Evolutionary conservation across 768 basidiomycete species (phyloP).

Genomic region (Termitomyces titanicus): DNA sequence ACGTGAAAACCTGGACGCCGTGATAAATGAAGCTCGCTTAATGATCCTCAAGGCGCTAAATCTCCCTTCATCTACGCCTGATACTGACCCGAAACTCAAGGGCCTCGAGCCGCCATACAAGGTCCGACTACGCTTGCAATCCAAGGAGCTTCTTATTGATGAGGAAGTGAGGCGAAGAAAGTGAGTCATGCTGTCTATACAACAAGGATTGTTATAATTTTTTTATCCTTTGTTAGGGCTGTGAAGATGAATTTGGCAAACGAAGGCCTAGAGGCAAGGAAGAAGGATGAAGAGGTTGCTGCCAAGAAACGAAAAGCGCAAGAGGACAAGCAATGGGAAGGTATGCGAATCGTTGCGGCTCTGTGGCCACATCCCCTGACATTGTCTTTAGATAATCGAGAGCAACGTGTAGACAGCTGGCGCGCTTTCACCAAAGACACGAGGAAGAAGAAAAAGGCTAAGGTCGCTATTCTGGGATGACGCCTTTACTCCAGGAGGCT

Average conservation of each 20-base stretch:
- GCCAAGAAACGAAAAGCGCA: conserved; percentile 83
- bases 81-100: conserved; percentile 56
- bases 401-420: conserved; percentile 85
- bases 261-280: conserved; percentile 88
- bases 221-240: conserved; percentile 44
- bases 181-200: conserved; percentile 37
- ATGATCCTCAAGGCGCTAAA: conserved; percentile 60
- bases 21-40: conserved; percentile 71
- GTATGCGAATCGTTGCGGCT: conserved; percentile 34
- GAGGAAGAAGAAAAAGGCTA: conserved; percentile 85
- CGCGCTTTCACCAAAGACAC: conserved; percentile 60
- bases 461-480: conserved; percentile 65
- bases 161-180: conserved; percentile 85
- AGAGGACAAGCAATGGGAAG: conserved; percentile 88
- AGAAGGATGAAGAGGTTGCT: conserved; percentile 83
- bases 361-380: not conserved
- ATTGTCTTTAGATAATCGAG: conserved; percentile 53
- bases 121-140: conserved; percentile 60
- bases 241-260: conserved; percentile 90
- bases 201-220: not conserved
- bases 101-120: conserved; percentile 62
- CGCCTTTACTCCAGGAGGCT: conserved; percentile 2
- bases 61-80: conserved; percentile 56
- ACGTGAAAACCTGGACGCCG: conserved; percentile 78
- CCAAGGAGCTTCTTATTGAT: conserved; percentile 85